A percentile compares a stretch with the other conserved stretches of the same genome.
phyloP scores from a whole-genome alignment of 306 rosid genomes.

The Malus sylvestris region DNA sequence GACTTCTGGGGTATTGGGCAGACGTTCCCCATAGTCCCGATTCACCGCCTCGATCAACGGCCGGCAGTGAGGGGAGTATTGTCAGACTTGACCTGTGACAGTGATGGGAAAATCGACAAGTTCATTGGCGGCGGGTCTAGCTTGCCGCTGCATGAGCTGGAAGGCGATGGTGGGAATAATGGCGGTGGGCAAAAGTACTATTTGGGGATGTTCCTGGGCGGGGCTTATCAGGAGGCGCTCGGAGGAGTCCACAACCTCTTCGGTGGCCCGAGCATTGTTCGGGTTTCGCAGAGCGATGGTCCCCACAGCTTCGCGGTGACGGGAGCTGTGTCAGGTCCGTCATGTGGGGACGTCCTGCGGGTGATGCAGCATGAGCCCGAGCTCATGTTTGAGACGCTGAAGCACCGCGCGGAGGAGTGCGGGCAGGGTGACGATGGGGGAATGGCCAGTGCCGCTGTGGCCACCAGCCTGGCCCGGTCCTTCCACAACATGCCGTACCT shows the following conservation, averaged over 20 bases:
- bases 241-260: slow-evolving; percentile 95
- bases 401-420: slow-evolving; percentile 71
- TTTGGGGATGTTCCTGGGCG: slow-evolving; percentile 97
- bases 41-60: slow-evolving; percentile 77
- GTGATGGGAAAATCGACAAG: slow-evolving; percentile 89
- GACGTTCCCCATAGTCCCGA: slow-evolving; percentile 72
- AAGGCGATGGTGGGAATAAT: slow-evolving; percentile 30
- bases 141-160: slow-evolving; percentile 77
- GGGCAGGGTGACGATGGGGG: slow-evolving; percentile 30
- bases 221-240: slow-evolving; percentile 99
- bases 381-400: slow-evolving; percentile 93
- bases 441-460: slow-evolving; percentile 23
- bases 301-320: slow-evolving; percentile 94
- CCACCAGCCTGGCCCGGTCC: slow-evolving; percentile 43
- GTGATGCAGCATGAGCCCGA: slow-evolving; percentile 98
- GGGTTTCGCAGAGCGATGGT: slow-evolving; percentile 87
- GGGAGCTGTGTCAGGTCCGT: slow-evolving; percentile 64
- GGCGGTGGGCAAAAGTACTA: slow-evolving; percentile 46
- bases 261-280: slow-evolving; percentile 81
- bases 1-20: slow-evolving; percentile 86
- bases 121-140: slow-evolving; percentile 76
- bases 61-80: slow-evolving; percentile 57
- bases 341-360: slow-evolving; percentile 80
- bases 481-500: slow-evolving; percentile 83
- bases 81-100: slow-evolving; percentile 90